Evolutionary conservation across 495 filamentous ascomycete genomes (phyloP).

Genomic region (Usnea hakonensis): DNA sequence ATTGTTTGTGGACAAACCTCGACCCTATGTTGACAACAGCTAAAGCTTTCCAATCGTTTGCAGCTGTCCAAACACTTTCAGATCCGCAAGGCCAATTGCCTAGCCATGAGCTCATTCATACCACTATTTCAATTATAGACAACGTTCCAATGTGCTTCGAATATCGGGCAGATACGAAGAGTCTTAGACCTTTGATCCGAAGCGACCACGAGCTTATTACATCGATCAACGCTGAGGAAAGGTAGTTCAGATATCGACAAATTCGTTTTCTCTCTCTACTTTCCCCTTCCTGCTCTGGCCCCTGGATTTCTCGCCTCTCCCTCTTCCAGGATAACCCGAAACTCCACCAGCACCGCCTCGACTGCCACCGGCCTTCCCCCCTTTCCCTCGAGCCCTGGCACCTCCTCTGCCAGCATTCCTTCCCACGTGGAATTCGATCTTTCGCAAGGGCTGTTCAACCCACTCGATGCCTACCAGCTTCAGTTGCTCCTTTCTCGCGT

Average conservation of each 20-base stretch:
- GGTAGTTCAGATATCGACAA: conserved; percentile 13
- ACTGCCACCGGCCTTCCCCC: conserved; percentile 20
- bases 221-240: no score
- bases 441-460: conserved; percentile 47
- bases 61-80: no score
- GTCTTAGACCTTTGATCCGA: no score
- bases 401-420: conserved; percentile 28
- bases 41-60: no score
- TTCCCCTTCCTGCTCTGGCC: conserved; percentile 23
- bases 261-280: conserved; percentile 16
- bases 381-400: conserved; percentile 21
- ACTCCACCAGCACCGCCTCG: conserved; percentile 22
- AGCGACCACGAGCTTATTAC: no score
- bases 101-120: no score
- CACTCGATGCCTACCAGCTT: conserved; percentile 46
- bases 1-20: no score
- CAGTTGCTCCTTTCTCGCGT: conserved; percentile 41
- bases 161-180: no score
- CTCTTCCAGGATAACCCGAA: conserved; percentile 18
- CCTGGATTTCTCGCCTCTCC: conserved; percentile 21
- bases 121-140: no score
- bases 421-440: conserved; percentile 47
- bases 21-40: no score
- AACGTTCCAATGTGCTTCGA: no score
- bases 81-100: no score